Percentiles rank a stretch among this genome's conserved stretches.
These are phyloP conservation scores for Anastatica hierochuntica DNA, from an alignment of 345 rosid genomes.

Conservation along the genomic window DNA sequence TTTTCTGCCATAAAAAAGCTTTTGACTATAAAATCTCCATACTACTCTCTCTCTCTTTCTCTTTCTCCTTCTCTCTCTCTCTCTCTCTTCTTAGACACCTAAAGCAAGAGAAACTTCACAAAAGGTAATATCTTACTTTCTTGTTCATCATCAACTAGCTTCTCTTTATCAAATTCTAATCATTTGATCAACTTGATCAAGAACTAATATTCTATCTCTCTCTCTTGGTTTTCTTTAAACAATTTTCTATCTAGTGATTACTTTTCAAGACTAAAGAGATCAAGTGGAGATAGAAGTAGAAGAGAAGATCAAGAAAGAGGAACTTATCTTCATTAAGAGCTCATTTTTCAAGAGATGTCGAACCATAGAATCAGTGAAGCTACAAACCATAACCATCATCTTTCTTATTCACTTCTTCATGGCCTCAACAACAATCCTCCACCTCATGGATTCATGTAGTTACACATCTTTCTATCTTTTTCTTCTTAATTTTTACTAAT, in stretches of 20 bases:
- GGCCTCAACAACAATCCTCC: slow-evolving; percentile 45
- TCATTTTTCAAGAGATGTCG: slow-evolving; percentile 37
- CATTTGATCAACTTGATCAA: slow-evolving; percentile 9
- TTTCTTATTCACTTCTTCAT: slow-evolving; percentile 59
- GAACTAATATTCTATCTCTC: not conserved
- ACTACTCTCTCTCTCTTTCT: slow-evolving; percentile 22
- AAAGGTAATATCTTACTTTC: slow-evolving; percentile 18
- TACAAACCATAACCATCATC: slow-evolving; percentile 52
- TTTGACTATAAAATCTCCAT: slow-evolving; percentile 44
- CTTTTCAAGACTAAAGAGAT: not conserved
- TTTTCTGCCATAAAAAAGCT: slow-evolving; percentile 24
- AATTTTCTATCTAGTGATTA: not conserved
- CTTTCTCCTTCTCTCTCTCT: slow-evolving; percentile 12
- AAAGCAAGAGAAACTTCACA: slow-evolving; percentile 25
- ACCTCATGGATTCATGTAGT: slow-evolving; percentile 64
- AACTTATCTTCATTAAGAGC: no score
- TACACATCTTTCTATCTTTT: not conserved
- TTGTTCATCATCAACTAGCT: slow-evolving; percentile 26
- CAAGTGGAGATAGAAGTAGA: no score
- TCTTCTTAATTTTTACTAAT: not conserved
- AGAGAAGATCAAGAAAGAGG: slow-evolving; percentile 15
- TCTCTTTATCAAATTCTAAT: slow-evolving; percentile 11
- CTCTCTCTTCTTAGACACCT: slow-evolving; percentile 6
- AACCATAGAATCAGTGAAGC: slow-evolving; percentile 64
- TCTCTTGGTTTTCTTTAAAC: not conserved